Evolutionary conservation across 2,329 filamentous ascomycete genomes (phyloP).

Genomic region (Pyricularia pennisetigena): DNA sequence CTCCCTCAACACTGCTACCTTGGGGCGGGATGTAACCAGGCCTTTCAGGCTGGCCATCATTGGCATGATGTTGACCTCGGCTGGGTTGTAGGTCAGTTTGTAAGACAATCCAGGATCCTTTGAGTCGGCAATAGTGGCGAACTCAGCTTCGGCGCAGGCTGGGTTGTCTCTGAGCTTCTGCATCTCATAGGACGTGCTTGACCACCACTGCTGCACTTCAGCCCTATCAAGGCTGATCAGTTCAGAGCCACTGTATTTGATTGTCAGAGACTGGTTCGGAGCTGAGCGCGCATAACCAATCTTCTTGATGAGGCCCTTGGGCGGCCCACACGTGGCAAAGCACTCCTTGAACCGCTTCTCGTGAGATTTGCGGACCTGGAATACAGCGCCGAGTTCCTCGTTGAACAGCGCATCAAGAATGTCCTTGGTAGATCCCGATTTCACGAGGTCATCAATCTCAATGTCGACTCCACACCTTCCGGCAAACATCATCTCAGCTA

Average conservation of each 20-base stretch:
- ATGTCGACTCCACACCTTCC: constrained; percentile 83
- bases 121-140: constrained; percentile 62
- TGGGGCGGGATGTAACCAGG: constrained; percentile 49
- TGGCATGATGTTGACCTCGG: constrained; percentile 55
- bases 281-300: constrained; percentile 66
- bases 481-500: constrained; percentile 97
- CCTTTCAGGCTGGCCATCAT: constrained; percentile 50
- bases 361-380: constrained; percentile 81
- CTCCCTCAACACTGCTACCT: constrained; percentile 87
- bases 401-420: constrained; percentile 81
- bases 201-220: constrained; percentile 80
- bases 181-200: constrained; percentile 81
- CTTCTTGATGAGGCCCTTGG: constrained; percentile 69
- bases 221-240: constrained; percentile 61
- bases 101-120: constrained; percentile 76
- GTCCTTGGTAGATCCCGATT: constrained; percentile 50
- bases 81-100: constrained; percentile 70
- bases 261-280: constrained; percentile 64
- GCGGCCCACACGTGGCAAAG: constrained; percentile 83
- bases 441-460: constrained; percentile 65
- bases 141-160: constrained; percentile 76
- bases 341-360: constrained; percentile 80
- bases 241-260: constrained; percentile 60
- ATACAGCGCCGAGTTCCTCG: constrained; percentile 90
- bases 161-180: constrained; percentile 86